A percentile compares a stretch with the other conserved stretches of the same genome.
These are phyloP conservation scores for Thraustochytrium sp. DNA, from an alignment of 352 stramenopile genomes.

Conservation along the genomic window DNA sequence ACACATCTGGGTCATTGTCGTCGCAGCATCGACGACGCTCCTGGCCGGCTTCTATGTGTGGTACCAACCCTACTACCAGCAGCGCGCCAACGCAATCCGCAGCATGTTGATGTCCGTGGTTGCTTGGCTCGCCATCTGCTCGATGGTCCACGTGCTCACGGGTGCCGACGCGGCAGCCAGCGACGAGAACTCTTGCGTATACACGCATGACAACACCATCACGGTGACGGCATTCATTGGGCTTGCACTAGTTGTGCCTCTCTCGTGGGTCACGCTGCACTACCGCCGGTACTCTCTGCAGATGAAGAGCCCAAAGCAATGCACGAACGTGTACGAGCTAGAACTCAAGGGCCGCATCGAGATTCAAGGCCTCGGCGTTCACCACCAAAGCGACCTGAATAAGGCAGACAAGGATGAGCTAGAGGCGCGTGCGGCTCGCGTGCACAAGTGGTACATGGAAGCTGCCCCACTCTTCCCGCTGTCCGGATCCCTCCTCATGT, in stretches of 20 bases:
- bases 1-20: background rate
- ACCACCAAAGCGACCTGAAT: background rate
- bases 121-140: background rate
- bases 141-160: background rate
- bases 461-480: background rate
- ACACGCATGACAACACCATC: background rate
- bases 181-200: background rate
- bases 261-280: background rate
- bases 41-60: background rate
- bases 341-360: conserved; percentile 5
- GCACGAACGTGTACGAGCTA: background rate
- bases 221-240: background rate
- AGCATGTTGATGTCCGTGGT: background rate
- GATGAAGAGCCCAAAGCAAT: background rate
- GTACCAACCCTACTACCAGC: conserved; percentile 16
- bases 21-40: background rate
- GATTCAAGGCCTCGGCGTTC: background rate
- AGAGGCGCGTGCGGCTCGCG: background rate
- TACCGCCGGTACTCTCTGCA: conserved; percentile 3
- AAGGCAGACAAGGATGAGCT: background rate
- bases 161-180: no score
- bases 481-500: background rate
- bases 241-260: background rate
- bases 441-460: conserved; percentile 19
- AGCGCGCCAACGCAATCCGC: background rate